Evolutionary conservation across 1,139 yeast genomes (phyloP), one percentile per base, ranked within the genome.

Genomic region (Komagataea norvegica): DNA sequence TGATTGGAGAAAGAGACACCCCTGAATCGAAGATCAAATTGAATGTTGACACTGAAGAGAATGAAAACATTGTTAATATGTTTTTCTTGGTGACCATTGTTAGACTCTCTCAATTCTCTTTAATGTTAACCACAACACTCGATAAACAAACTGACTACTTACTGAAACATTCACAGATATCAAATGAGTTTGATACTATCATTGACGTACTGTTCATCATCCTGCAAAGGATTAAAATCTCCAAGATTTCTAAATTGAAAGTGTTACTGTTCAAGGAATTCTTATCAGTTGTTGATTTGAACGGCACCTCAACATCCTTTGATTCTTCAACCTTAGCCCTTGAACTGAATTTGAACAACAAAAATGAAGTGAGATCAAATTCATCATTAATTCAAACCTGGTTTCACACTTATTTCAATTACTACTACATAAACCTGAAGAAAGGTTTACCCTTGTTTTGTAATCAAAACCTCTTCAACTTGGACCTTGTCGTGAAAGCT

Each of bases 361-460:
- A 38, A 20, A 29, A 25, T 22, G 38, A 35, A n/a, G 29, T 38
- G 6, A 40, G 37, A 5, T 29, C 35, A 2, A 41, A 48, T 32
- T 34, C 35, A 29, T 29, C 32, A 4, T 30, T 43, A 14, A 31
- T 31, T 8, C 41, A 44, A 16, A 25, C 40, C 3, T 51, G 54
- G 53, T 38, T 41, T 13, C 32, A 41, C 27, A 32, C 44, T 8
- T 51, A 46, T 31, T 42, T 41, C 39, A 33, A 31, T 10, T 47
- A 46, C 31, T 43, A 38, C 23, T 34, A 25, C 27, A 25, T 31
- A 10, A 39, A 46, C 13, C 9, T 40, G 2, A 36, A 25, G n/a
- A 37, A 40, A 22, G 56, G 56, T 1, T 25, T 45, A 1, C 55
- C 55, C 13, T 25, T 46, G 6, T 36, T 45, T 11, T 36, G 14